Conservation (phyloP, 2,329 filamentous ascomycete species). For the Canariomyces notabilis region DNA sequence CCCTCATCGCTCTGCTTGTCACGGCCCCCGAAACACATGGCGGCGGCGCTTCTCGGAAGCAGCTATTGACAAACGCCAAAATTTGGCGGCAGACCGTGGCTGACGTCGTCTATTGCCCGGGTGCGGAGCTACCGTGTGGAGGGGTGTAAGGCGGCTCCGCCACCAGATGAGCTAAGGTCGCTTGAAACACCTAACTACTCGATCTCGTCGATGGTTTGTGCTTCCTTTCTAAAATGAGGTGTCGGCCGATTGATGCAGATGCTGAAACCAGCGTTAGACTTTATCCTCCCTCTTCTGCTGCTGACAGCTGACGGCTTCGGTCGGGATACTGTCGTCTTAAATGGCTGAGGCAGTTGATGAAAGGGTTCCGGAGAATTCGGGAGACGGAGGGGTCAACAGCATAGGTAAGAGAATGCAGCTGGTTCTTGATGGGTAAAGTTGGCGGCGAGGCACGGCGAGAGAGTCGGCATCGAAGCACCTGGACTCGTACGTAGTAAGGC, state of each 20-base stretch:
- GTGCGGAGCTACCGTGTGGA: constrained; percentile 5
- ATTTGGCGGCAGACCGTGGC: neutral
- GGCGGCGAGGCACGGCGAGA: neutral
- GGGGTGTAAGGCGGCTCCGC: constrained; percentile 3
- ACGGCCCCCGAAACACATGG: constrained; percentile 62
- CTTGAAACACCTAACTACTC: constrained; percentile 1
- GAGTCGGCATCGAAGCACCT: neutral
- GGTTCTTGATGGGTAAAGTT: neutral
- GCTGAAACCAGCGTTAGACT: neutral
- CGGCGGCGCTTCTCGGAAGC: constrained; percentile 20
- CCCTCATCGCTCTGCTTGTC: constrained; percentile 45
- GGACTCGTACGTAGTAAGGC: too few relatives aligned
- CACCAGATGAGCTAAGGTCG: neutral
- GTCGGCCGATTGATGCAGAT: neutral
- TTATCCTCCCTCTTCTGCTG: neutral
- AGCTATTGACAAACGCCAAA: neutral
- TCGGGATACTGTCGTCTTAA: neutral
- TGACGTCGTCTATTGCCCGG: constrained; percentile 5
- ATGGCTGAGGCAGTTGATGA: neutral
- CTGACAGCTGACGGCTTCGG: neutral
- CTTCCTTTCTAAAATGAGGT: neutral
- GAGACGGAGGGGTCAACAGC: neutral
- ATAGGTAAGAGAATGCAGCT: neutral
- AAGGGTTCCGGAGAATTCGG: constrained; percentile 1
- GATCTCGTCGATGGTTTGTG: neutral